Percentiles rank a stretch among this genome's conserved stretches.
Conservation (phyloP, 108 stramenopile genomes). For the Nitzschia putrida region DNA sequence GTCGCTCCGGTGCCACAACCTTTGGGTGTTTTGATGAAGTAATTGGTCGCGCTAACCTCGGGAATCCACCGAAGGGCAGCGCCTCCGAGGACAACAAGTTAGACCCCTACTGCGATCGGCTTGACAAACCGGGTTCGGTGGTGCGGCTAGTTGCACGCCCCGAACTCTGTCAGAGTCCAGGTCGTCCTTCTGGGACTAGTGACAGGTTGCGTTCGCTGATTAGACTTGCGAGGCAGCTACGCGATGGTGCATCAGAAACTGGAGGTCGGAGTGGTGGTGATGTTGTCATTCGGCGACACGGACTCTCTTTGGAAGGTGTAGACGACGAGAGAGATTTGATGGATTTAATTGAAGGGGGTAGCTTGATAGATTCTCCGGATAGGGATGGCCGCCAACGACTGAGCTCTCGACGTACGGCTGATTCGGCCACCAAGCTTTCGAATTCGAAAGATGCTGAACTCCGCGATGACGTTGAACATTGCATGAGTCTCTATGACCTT, state of each 20-base stretch:
- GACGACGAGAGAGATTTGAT: constrained; percentile 53
- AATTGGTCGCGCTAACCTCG: constrained; percentile 63
- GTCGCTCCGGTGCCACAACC: background rate
- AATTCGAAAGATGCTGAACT: constrained; percentile 6
- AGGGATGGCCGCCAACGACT: constrained; percentile 43
- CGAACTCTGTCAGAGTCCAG: constrained; percentile 1
- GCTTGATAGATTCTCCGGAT: constrained; percentile 35
- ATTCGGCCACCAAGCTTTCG: constrained; percentile 2
- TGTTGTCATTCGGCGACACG: constrained; percentile 52
- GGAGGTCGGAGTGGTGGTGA: constrained; percentile 51
- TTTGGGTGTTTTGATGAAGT: constrained; percentile 4
- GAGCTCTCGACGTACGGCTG: constrained; percentile 19
- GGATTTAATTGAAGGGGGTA: constrained; percentile 45
- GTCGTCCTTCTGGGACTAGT: constrained; percentile 15
- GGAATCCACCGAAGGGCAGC: constrained; percentile 40
- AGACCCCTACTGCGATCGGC: constrained; percentile 12
- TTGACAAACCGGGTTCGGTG: constrained; percentile 47
- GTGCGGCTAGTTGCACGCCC: constrained; percentile 37
- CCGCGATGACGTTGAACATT: constrained; percentile 47
- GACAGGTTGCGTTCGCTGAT: constrained; percentile 57
- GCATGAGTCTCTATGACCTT: constrained; percentile 54
- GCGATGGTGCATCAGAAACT: constrained; percentile 41
- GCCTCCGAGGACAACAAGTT: constrained; percentile 23
- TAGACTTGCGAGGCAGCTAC: constrained; percentile 60
- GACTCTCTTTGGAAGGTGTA: constrained; percentile 34